Base-by-base conservation (phyloP, 169 alveolate genomes). In the Plasmodium reichenowi region DNA sequence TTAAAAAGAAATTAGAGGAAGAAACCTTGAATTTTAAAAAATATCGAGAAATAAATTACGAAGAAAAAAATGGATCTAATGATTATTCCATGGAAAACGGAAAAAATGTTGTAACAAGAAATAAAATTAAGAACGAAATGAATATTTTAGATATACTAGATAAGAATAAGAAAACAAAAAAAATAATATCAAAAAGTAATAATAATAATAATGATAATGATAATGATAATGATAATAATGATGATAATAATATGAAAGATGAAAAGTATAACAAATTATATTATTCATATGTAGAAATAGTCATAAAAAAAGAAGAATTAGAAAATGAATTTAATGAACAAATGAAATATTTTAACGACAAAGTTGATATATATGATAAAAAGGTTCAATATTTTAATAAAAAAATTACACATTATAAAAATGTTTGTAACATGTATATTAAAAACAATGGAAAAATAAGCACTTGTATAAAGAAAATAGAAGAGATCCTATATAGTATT, bases 361-460 rank as follows among this genome's bases (percentile, higher is more conserved):
- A 50, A 12, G 66, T 76, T 2, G 29, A 13, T 7, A 43, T 0
- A 3, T 68, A 43, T 38, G 32, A 54, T 22, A 63, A 67, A 62
- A 68, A 80, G 22, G 73, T 47, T 10, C 45, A 66, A 17, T 67
- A 80, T 54, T 80, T 80, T 17, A 70, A 54, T 2, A 64, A 80
- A 3, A 80, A 67, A 67, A 64, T 80, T 66, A 45, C 3, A 52
- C 63, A 80, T 48, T 67, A 80, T 47, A 67, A 67, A 80, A 48
- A 24, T 13, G 22, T 80, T 47, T 80, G 80, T 67, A 24, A 38
- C 17, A 15, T 26, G n/a, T 54, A 80, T 47, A 72, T 50, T 20
- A 47, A 71, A 47, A 64, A 17, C 12, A 6, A 13, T 54, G 17
- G 52, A 6, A 26, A 80, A 3, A 59, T 80, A 9, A 72, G 8